phyloP scores from a whole-genome alignment of 495 filamentous ascomycete species.

The Penicillium riverlandense region DNA sequence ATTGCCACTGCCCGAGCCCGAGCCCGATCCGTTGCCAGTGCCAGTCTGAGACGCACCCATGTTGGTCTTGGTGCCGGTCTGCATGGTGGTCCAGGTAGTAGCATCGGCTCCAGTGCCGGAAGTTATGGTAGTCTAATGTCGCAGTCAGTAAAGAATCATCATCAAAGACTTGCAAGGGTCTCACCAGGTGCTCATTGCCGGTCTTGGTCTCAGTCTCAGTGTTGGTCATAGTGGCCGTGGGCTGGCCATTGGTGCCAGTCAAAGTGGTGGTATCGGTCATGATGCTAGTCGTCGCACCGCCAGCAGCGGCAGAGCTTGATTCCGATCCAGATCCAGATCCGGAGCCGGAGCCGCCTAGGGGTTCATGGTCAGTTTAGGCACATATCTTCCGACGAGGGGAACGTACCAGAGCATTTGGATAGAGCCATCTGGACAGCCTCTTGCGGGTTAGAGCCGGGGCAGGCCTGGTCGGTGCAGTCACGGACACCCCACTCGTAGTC shows the following conservation, averaged over 20 bases:
- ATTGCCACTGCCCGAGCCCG: slow-evolving; percentile 9
- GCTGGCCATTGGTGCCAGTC: background rate
- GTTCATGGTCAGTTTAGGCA: slow-evolving; percentile 1
- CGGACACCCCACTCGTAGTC: slow-evolving; percentile 70
- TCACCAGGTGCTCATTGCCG: too few relatives aligned
- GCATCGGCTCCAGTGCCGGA: background rate
- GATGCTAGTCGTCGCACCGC: background rate
- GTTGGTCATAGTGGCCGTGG: too few relatives aligned
- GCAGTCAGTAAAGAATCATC: background rate
- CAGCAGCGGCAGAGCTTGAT: slow-evolving; percentile 6
- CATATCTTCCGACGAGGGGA: background rate
- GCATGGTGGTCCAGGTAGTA: slow-evolving; percentile 1
- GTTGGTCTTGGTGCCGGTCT: slow-evolving; percentile 9
- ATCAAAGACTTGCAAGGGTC: too few relatives aligned
- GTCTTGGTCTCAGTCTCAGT: background rate
- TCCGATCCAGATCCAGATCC: slow-evolving; percentile 9
- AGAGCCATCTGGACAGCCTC: slow-evolving; percentile 30
- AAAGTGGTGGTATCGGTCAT: slow-evolving; percentile 7
- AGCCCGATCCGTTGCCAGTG: slow-evolving; percentile 8
- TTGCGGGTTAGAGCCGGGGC: slow-evolving; percentile 39
- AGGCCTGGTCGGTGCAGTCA: slow-evolving; percentile 68
- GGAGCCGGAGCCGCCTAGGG: slow-evolving; percentile 6
- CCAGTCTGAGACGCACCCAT: slow-evolving; percentile 2
- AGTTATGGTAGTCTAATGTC: slow-evolving; percentile 6
- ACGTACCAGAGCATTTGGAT: slow-evolving; percentile 26